phyloP scores from a whole-genome alignment of 192 early-diverging fungal genomes.

The Glomus cerebriforme region DNA sequence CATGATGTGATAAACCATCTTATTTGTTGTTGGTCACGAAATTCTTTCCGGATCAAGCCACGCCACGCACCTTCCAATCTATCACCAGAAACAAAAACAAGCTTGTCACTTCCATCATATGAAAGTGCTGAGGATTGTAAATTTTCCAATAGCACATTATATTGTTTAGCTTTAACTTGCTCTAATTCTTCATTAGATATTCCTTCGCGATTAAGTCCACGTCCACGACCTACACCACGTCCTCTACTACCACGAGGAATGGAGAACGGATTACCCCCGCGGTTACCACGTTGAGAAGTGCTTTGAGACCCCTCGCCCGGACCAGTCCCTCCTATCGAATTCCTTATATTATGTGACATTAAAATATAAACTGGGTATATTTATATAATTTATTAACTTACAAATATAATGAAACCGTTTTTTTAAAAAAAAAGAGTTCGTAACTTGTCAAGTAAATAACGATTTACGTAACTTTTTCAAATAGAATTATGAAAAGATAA shows the following conservation, averaged over 20 bases:
- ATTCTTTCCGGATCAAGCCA: neutral
- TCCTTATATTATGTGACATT: neutral
- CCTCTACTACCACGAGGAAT: neutral
- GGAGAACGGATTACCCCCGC: neutral
- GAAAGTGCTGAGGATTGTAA: conserved; percentile 19
- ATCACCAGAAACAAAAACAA: neutral
- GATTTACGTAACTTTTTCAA: no score
- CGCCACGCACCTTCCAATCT: neutral
- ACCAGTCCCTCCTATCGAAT: neutral
- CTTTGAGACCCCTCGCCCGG: neutral
- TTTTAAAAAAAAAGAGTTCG: no score
- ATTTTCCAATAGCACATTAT: conserved; percentile 7
- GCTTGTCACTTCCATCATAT: conserved; percentile 15
- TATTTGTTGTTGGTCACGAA: conserved; percentile 3
- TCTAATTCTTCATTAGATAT: neutral
- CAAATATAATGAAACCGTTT: no score
- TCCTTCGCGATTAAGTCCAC: neutral
- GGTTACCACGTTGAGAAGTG: neutral
- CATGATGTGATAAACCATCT: conserved; percentile 30
- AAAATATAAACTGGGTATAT: neutral
- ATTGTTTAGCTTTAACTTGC: neutral
- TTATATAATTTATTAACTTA: no score
- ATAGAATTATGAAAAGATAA: no score
- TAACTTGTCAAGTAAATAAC: no score
- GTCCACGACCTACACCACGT: neutral